Conservation (phyloP, 805 yeast genomes). For the Grigorovia yakushimaensis region DNA sequence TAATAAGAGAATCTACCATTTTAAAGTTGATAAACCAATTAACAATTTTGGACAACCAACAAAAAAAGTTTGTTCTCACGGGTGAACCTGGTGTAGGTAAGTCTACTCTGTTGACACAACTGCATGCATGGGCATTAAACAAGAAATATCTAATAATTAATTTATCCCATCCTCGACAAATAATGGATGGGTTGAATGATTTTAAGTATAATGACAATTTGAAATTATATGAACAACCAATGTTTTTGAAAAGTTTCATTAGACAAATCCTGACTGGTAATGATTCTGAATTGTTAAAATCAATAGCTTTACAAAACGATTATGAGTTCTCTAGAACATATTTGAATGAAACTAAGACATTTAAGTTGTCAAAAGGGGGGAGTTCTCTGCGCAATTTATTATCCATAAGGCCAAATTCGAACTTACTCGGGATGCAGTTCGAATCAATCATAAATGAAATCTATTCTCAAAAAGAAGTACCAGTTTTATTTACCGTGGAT, state of each 20-base stretch:
- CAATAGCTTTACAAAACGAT: conserved; percentile 29
- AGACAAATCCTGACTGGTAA: conserved; percentile 43
- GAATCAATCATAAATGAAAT: conserved; percentile 48
- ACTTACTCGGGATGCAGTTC: conserved; percentile 37
- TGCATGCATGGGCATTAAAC: conserved; percentile 23
- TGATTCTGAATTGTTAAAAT: conserved; percentile 27
- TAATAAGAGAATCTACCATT: conserved; percentile 44
- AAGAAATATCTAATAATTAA: conserved; percentile 57
- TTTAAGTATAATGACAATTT: conserved; percentile 44
- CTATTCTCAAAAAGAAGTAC: conserved; percentile 37
- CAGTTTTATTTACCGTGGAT: conserved; percentile 64
- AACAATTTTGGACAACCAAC: conserved; percentile 21
- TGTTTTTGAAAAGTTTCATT: conserved; percentile 55
- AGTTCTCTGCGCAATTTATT: conserved; percentile 37
- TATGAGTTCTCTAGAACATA: conserved; percentile 28
- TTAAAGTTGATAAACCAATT: conserved; percentile 33
- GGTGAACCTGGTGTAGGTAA: conserved; percentile 79
- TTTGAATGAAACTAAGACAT: conserved; percentile 20
- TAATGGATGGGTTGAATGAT: conserved; percentile 68
- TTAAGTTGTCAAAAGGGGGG: conserved; percentile 21
- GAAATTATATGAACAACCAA: conserved; percentile 61
- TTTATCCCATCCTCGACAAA: conserved; percentile 47
- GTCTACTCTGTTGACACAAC: conserved; percentile 59
- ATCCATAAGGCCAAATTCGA: conserved; percentile 29
- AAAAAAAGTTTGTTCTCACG: conserved; percentile 44